A percentile compares a stretch with the other conserved stretches of the same genome.
Evolutionary conservation across 2,329 filamentous ascomycete genomes (phyloP).

Genomic region (Alternaria sp.): DNA sequence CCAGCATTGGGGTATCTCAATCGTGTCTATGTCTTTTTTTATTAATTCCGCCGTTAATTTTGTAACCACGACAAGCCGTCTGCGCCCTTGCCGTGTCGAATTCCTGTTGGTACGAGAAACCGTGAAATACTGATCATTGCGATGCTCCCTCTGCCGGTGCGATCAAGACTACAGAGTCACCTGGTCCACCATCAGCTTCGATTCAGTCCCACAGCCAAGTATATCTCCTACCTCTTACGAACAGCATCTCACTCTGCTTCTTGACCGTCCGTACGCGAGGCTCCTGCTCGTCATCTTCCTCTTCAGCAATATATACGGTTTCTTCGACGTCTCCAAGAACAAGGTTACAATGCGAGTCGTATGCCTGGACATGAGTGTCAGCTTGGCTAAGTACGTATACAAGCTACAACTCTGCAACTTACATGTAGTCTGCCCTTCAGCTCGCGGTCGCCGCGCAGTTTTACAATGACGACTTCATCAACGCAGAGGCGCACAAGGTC

Average conservation of each 20-base stretch:
- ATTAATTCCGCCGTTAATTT: background rate
- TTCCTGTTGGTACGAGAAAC: constrained; percentile 18
- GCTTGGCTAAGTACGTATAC: constrained; percentile 1
- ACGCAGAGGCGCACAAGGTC: constrained; percentile 94
- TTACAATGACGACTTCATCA: constrained; percentile 96
- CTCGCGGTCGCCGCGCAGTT: constrained; percentile 93
- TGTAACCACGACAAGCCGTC: background rate
- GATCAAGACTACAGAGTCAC: constrained; percentile 62
- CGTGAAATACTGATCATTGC: constrained; percentile 30
- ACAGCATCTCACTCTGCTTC: constrained; percentile 98
- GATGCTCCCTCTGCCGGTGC: constrained; percentile 50
- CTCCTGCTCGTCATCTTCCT: constrained; percentile 81
- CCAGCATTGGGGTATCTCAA: constrained; percentile 37
- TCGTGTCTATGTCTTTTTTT: constrained; percentile 10
- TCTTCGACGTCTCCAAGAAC: constrained; percentile 97
- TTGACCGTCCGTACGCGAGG: constrained; percentile 72
- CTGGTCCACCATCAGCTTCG: constrained; percentile 36
- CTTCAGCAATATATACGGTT: constrained; percentile 92
- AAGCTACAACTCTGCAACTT: constrained; percentile 32
- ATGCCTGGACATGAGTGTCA: constrained; percentile 69
- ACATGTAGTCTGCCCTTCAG: constrained; percentile 95
- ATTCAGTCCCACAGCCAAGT: background rate
- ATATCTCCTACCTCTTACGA: constrained; percentile 78
- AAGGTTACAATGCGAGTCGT: constrained; percentile 97
- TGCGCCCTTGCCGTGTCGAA: constrained; percentile 7